Evolutionary conservation across 371 early-diverging fungal genomes (phyloP).

Genomic region (Dentiscutata heterogama): DNA sequence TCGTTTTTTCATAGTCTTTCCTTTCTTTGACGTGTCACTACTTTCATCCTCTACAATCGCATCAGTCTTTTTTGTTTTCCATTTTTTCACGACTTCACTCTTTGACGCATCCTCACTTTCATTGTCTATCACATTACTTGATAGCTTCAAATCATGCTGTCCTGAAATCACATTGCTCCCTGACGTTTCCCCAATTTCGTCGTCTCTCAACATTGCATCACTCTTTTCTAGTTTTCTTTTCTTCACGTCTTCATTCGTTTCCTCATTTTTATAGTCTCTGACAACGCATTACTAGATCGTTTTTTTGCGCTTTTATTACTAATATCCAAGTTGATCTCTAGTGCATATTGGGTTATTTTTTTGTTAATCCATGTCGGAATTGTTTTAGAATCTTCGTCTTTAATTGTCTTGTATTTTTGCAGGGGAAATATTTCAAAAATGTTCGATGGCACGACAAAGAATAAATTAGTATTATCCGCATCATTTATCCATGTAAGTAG

Average conservation of each 20-base stretch:
- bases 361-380: constrained; percentile 23
- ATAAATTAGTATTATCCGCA: neutral
- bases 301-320: neutral
- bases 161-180: constrained; percentile 16
- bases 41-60: too few relatives aligned
- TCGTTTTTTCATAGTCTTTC: too few relatives aligned
- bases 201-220: neutral
- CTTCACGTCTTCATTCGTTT: too few relatives aligned
- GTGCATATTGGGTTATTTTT: constrained; percentile 36
- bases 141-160: neutral
- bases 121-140: neutral
- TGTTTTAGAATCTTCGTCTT: constrained; percentile 19
- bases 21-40: too few relatives aligned
- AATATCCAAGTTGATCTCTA: constrained; percentile 22
- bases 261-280: neutral
- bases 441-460: constrained; percentile 23
- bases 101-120: too few relatives aligned
- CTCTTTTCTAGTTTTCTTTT: neutral
- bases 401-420: constrained; percentile 23
- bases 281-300: constrained; percentile 2
- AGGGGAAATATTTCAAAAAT: constrained; percentile 9
- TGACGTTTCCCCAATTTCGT: neutral
- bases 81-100: too few relatives aligned
- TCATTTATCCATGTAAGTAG: neutral
- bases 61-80: too few relatives aligned